phyloP scores from a whole-genome alignment of 805 yeast species.

The Starmerella scarabaei region DNA sequence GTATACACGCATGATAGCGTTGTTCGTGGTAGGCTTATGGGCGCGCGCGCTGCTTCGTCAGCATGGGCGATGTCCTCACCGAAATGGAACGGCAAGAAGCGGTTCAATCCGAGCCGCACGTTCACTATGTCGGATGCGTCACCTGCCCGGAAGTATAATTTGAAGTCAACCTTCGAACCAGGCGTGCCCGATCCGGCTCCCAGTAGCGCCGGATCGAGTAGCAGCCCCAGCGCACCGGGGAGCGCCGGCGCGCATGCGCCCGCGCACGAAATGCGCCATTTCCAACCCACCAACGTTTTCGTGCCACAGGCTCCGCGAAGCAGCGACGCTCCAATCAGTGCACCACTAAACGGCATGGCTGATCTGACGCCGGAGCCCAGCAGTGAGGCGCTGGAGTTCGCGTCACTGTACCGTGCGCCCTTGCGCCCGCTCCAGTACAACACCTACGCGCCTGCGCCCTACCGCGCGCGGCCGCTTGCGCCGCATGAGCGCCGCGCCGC shows the following conservation, averaged over 20 bases:
- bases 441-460: slow-evolving; percentile 80
- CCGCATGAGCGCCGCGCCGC: slow-evolving; percentile 61
- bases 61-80: slow-evolving; percentile 11
- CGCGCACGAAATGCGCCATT: not conserved
- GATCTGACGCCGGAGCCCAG: not conserved
- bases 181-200: not conserved
- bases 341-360: not conserved
- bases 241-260: not conserved
- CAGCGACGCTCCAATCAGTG: not conserved
- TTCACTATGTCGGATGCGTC: slow-evolving; percentile 12
- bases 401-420: slow-evolving; percentile 20
- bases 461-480: slow-evolving; percentile 37
- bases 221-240: not conserved
- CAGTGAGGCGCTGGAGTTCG: slow-evolving; percentile 11
- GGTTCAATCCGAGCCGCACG: slow-evolving; percentile 13
- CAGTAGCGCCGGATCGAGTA: not conserved
- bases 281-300: not conserved
- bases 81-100: slow-evolving; percentile 15
- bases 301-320: not conserved
- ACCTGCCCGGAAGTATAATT: slow-evolving; percentile 14
- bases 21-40: too few species aligned
- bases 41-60: not conserved
- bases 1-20: too few species aligned
- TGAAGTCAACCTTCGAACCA: slow-evolving; percentile 13
- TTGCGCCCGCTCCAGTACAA: slow-evolving; percentile 52